Base-by-base conservation (phyloP, 192 early-diverging fungal genomes). In the Rhizophagus sp. region DNA sequence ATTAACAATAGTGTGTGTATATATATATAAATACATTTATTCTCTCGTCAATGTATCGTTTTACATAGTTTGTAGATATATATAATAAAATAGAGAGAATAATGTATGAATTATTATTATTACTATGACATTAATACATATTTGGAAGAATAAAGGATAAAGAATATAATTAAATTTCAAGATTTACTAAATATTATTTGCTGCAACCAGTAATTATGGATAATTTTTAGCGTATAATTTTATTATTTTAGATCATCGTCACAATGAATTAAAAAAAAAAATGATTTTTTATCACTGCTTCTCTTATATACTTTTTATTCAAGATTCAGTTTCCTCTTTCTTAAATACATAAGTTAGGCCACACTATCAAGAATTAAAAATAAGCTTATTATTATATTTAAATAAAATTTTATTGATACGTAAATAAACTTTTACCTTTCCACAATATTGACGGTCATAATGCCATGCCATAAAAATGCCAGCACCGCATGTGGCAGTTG, bases 391-490 rank as follows among this genome's bases (percentile, higher is more conserved):
- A 41, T 7, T 41, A 41, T 7, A 41, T 7, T 6, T 7, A 41
- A 7, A 41, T 41, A 41, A 7, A n/a, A 36, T 2, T 41, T 41
- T 41, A 41, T 41, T 41, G 44, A 62, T 3, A 62, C 62, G 19
- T 39, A 25, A 39, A 49, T 19, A 5, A 47, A 17, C 0, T 9
- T 72, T 72, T 63, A 76, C 75, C 75, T 76, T 76, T 86, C 97
- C 97, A 87, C 97, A 99, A 97, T 98, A 97, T 88, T 99, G 97
- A 85, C 97, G 95, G 84, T 99, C 95, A 84, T 91, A 89, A 92
- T 98, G 97, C 93, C 90, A 94, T 83, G 98, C 97, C 96, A 98
- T 98, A 89, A 99, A 99, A 87, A 98, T 92, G 91, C 97, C 98
- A 74, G 98, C 97, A 86, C 98, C 98, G 90, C 98, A 99, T 73